Base-by-base conservation (phyloP, 768 basidiomycete species). In the Russula griseocarnosa region DNA sequence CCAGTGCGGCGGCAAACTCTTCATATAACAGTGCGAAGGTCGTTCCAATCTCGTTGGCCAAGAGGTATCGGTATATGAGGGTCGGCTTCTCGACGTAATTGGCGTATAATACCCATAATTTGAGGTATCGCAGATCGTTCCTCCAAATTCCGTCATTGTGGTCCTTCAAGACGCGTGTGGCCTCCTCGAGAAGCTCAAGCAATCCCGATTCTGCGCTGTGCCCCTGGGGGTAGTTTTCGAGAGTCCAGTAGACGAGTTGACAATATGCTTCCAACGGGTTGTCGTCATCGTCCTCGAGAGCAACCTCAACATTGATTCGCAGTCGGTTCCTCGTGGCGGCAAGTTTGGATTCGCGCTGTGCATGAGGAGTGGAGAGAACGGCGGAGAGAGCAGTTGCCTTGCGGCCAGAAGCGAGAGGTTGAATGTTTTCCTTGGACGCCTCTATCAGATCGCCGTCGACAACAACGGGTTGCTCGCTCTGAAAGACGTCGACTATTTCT, bases 191-290 rank as follows among this genome's bases (percentile, higher is more conserved):
- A 3, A 98, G 79, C 63, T 96, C 94, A 20, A 98, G 78, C n/a
- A 98, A 81, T 36, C 93, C 91, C 14, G 90, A 93, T 71, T 94
- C 89, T 1, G 87, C 87, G 55, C 87, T 90, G 61, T 91, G 88
- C 5, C 94, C 95, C 64, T 97, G 89, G 0, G 96, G 94, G 72
- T 98, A 96, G 73, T 92, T 94, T 73, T 96, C 93, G 49, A 94
- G 77, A 0, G 91, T 94, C 91, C 95, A 98, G 56, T 89, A 82
- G 57, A 98, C 88, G 68, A 98, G 86, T 65, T 82, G 81, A 70
- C 84, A 86, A 70, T 94, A 96, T 1, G 91, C 88, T 66, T 95
- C 94, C 44, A 98, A 79, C 0, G 92, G 86, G 70, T 93, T 91
- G 60, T 83, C 85, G 51, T 87, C 86, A 42, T 92, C 93, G 61